A percentile compares a stretch with the other conserved stretches of the same genome.
phyloP scores from a whole-genome alignment of 441 rosid species.

The Arabidopsis lyrata region DNA sequence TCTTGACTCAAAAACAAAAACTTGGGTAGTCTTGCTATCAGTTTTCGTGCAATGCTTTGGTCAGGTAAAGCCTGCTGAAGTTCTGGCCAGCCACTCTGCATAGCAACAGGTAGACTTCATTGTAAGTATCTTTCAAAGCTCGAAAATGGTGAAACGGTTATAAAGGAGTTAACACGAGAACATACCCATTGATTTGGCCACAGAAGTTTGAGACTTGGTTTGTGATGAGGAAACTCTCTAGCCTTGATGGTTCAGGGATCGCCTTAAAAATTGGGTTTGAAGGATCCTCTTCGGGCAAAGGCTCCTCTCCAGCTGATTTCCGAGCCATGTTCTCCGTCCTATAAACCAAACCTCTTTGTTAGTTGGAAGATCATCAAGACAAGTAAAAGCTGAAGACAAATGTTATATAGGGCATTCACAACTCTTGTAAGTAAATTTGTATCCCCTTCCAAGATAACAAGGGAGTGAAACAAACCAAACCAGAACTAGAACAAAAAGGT shows the following conservation, averaged over 20 bases:
- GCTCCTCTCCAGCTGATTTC: slow-evolving; percentile 90
- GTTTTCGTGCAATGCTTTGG: slow-evolving; percentile 83
- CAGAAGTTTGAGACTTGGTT: slow-evolving; percentile 92
- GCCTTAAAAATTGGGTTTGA: slow-evolving; percentile 88
- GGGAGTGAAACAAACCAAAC: not conserved
- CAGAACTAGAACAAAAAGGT: slow-evolving; percentile 1
- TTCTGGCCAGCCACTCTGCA: slow-evolving; percentile 95
- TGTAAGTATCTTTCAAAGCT: not conserved
- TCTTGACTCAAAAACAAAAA: slow-evolving; percentile 19
- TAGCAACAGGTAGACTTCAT: not conserved
- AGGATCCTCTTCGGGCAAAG: slow-evolving; percentile 96
- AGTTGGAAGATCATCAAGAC: slow-evolving; percentile 10
- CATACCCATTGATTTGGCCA: slow-evolving; percentile 96
- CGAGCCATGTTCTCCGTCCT: slow-evolving; percentile 94
- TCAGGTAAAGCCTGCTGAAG: slow-evolving; percentile 80
- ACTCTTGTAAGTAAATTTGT: slow-evolving; percentile 2
- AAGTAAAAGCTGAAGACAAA: slow-evolving; percentile 2
- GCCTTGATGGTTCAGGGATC: slow-evolving; percentile 87
- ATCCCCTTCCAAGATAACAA: not conserved
- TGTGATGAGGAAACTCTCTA: slow-evolving; percentile 93
- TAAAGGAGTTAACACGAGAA: not conserved
- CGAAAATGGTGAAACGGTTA: not conserved
- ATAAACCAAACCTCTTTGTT: slow-evolving; percentile 24
- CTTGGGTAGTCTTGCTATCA: slow-evolving; percentile 42
- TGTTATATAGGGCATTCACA: not conserved